A percentile compares a stretch with the other conserved stretches of the same genome.
Conservation (phyloP, 192 early-diverging fungal genomes). For the Mortierella claussenii region DNA sequence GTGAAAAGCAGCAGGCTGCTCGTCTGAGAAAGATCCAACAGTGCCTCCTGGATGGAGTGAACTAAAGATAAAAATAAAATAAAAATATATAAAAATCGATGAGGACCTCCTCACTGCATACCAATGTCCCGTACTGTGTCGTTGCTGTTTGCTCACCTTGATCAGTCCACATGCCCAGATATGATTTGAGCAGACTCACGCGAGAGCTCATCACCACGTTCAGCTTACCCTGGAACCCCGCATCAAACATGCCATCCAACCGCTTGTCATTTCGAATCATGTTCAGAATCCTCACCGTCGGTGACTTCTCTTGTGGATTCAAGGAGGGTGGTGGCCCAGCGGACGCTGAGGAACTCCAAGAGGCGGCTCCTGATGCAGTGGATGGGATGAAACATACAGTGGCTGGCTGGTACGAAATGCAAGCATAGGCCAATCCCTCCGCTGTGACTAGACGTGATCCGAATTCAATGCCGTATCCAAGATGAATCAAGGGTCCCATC, state of each 20-base stretch:
- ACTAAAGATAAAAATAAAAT: conserved; percentile 17
- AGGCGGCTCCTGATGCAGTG: not conserved
- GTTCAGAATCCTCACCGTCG: conserved; percentile 39
- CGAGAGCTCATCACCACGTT: conserved; percentile 51
- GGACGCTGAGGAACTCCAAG: not conserved
- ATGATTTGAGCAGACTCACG: conserved; percentile 40
- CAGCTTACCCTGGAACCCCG: conserved; percentile 38
- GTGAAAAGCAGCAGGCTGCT: conserved; percentile 37
- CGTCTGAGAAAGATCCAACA: conserved; percentile 41
- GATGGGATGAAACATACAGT: conserved; percentile 34
- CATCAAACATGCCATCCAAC: conserved; percentile 47
- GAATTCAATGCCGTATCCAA: conserved; percentile 46
- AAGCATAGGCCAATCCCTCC: conserved; percentile 41
- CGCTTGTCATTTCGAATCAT: conserved; percentile 50
- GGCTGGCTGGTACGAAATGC: conserved; percentile 37
- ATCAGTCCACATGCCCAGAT: conserved; percentile 47
- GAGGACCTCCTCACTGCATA: too few species aligned
- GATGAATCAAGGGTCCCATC: conserved; percentile 36
- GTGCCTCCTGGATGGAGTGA: conserved; percentile 25
- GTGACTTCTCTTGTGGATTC: conserved; percentile 1
- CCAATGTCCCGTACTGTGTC: not conserved
- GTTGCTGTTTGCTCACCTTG: conserved; percentile 28
- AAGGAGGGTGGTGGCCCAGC: not conserved
- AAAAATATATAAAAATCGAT: not conserved
- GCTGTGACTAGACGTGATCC: conserved; percentile 30